Evolutionary conservation across 495 filamentous ascomycete species (phyloP).

Genomic region (Tricharina praecox): DNA sequence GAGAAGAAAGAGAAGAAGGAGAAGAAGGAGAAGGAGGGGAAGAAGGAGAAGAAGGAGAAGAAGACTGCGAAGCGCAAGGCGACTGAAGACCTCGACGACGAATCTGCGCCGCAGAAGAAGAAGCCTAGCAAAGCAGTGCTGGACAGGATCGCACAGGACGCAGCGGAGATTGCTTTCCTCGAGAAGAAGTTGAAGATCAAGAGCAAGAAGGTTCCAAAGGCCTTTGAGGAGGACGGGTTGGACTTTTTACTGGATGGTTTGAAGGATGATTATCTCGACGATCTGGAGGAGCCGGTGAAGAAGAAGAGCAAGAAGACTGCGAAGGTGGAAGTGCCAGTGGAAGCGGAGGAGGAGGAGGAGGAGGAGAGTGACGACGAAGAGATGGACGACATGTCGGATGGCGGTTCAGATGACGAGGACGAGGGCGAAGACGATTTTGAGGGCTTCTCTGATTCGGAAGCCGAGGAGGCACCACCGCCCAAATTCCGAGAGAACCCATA

Average conservation of each 20-base stretch:
- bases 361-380: conserved; percentile 30
- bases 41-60: conserved; percentile 26
- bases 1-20: conserved; percentile 15
- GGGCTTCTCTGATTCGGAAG: conserved; percentile 23
- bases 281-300: conserved; percentile 34
- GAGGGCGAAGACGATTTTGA: conserved; percentile 19
- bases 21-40: conserved; percentile 18
- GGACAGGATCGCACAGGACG: conserved; percentile 53
- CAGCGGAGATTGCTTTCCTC: conserved; percentile 70
- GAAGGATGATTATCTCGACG: conserved; percentile 35
- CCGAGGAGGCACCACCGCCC: conserved; percentile 12
- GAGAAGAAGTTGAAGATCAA: conserved; percentile 83
- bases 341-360: conserved; percentile 25
- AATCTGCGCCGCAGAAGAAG: conserved; percentile 32
- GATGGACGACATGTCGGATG: conserved; percentile 15
- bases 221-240: conserved; percentile 71
- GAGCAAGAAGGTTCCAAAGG: conserved; percentile 53
- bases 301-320: conserved; percentile 28
- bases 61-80: conserved; percentile 30
- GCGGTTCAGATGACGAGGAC: conserved; percentile 8
- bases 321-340: conserved; percentile 24
- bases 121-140: conserved; percentile 31
- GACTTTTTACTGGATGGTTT: conserved; percentile 62
- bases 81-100: conserved; percentile 19
- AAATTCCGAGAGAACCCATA: conserved; percentile 23